Base-by-base conservation (phyloP, 495 filamentous ascomycete species). In the Xylaria acuta region DNA sequence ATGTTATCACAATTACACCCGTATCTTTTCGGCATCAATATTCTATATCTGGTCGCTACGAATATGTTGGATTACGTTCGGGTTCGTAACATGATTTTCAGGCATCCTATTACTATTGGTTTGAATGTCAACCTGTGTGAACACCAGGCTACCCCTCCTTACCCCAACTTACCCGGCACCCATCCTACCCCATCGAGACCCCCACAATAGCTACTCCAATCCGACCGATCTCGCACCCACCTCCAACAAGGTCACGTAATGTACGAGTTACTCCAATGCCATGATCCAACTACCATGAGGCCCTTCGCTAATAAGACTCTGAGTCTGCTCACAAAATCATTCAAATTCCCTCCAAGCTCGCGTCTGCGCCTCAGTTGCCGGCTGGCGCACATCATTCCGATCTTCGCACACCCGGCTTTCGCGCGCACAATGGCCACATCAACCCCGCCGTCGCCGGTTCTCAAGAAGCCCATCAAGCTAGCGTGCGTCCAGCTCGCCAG, bases 401-500 rank as follows among this genome's bases (percentile, higher is more conserved):
- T 45, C 34, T 22, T 65, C 34, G 38, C 71, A 47, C 59, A 36
- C 25, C 51, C 71, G 7, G 30, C 34, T 30, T 36, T 69, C 58
- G 64, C 76, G 73, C 82, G 80, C 77, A 82, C 76, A 20, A 86
- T 86, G 84, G 79, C 84, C 4, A 78, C 79, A 47, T 90, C 92
- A 83, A 79, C 84, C 16, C 83, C 91, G 25, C 78, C 86, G 58
- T 73, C 84, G 9, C 83, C 91, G 25, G 77, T 85, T 54, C 86
- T 97, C 73, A 89, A 92, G 78, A 84, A 93, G 75, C 90, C 92
- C 22, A 81, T 94, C 68, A 97, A 93, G 83, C 84, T 97, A 25
- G 92, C 92, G n/a, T 85, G 93, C 76, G 87, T 96, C 70, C 94
- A 97, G 79, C 87, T 97, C 32, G 91, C 92, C 72, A 89, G 89